These are phyloP conservation scores for Lipomyces sp. DNA, from an alignment of 805 yeast species.

Conservation along the genomic window DNA sequence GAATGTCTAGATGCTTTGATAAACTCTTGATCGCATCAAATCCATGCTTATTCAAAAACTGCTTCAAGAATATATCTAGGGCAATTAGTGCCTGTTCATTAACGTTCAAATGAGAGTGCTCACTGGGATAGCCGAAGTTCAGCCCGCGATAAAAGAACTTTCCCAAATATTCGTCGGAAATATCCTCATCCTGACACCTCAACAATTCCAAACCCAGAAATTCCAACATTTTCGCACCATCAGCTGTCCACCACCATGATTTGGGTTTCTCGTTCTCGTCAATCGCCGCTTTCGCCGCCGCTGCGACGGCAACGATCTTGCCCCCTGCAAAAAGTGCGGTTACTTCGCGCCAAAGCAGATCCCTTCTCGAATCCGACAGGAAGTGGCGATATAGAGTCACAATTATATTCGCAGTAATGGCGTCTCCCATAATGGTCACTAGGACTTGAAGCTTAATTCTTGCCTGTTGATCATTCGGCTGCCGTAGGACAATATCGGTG, in stretches of 20 bases:
- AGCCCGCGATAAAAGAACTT: constrained; percentile 16
- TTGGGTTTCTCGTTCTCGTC: background rate
- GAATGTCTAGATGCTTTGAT: background rate
- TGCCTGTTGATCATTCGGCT: constrained; percentile 13
- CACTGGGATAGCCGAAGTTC: constrained; percentile 18
- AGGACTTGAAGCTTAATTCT: background rate
- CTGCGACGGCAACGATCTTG: constrained; percentile 15
- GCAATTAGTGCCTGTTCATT: background rate
- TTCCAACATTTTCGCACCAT: constrained; percentile 13
- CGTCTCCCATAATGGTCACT: constrained; percentile 3
- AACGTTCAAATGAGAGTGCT: background rate
- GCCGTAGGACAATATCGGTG: constrained; percentile 3
- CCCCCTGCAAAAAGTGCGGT: constrained; percentile 23
- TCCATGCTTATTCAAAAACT: constrained; percentile 1
- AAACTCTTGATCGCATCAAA: constrained; percentile 3
- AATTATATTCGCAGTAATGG: constrained; percentile 10
- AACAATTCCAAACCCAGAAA: constrained; percentile 21
- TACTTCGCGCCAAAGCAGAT: constrained; percentile 20
- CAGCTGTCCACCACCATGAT: constrained; percentile 30
- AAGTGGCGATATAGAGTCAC: constrained; percentile 7
- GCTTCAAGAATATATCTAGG: constrained; percentile 14
- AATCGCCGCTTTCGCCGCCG: constrained; percentile 10
- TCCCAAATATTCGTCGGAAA: constrained; percentile 5
- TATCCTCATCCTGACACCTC: background rate
- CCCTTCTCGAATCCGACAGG: background rate